phyloP scores from a whole-genome alignment of 345 rosid genomes.

The Moricandia moricandioides region DNA sequence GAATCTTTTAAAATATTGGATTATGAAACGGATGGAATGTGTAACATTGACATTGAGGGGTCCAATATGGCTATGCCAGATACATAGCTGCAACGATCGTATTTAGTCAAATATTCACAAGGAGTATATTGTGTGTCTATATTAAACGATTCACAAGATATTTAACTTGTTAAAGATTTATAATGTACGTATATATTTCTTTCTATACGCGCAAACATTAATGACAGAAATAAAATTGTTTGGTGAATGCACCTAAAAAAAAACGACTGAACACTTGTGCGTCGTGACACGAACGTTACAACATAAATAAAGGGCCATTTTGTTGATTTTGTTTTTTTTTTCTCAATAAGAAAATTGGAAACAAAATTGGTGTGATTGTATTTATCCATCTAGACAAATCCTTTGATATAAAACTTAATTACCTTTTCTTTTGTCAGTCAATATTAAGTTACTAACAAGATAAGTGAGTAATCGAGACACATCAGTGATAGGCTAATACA shows the following conservation, averaged over 20 bases:
- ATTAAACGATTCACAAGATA: background rate
- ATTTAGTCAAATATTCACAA: background rate
- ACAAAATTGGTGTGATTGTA: background rate
- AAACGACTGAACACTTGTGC: conserved; percentile 1
- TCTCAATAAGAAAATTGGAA: background rate
- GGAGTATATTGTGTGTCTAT: background rate
- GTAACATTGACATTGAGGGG: background rate
- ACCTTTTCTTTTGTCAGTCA: background rate
- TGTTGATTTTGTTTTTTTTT: background rate
- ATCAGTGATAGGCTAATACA: no score
- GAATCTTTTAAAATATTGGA: no score
- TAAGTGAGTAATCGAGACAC: no score
- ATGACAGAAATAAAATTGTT: background rate
- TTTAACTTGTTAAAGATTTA: background rate
- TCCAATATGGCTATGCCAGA: background rate
- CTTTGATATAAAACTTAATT: background rate
- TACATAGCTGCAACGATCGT: background rate
- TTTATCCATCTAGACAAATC: background rate
- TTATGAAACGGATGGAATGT: no score
- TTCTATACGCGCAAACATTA: background rate
- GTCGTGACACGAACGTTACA: conserved; percentile 18
- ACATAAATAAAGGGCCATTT: background rate
- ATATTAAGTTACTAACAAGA: background rate
- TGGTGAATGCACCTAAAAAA: conserved; percentile 10
- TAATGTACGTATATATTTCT: background rate